Evolutionary conservation across 768 basidiomycete species (phyloP), one percentile per base, ranked within the genome.

Genomic region (Mrakia gelida): DNA sequence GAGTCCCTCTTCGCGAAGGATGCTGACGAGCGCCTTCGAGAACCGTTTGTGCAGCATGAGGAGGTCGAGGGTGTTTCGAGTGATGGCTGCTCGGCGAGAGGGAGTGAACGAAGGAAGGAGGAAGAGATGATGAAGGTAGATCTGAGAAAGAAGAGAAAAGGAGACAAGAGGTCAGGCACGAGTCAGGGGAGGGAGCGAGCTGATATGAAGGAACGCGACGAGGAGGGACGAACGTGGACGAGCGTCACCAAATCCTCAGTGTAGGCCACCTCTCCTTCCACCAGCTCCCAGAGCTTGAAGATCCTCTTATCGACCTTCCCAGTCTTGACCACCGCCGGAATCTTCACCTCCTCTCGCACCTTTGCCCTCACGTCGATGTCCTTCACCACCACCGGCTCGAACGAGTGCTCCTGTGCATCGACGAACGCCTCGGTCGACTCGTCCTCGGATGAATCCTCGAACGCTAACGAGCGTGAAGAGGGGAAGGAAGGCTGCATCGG

Each of bases 1-100:
- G 75, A 84, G 13, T 15, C 80, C 80, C 74, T 85, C 83, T 28
- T 83, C 82, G 49, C 81, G 82, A 16, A 84, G 76, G 16, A 84
- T 81, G 3, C 81, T 80, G n/a, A 84, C 82, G 82, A 85, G 84
- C 72, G 80, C 70, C 16, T 76, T 72, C 1, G 81, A 80, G 38
- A 84, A 80, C 38, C 80, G 79, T 68, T 81, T 80, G 74, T 82
- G 82, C 5, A 81, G 52, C 52, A 78, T 72, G 62, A 80, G 76
- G 7, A 81, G 71, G 38, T 71, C 74, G 34, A 77, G 76, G 1
- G 80, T 80, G 73, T 81, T 80, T 10, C 81, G 80, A 11, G 79
- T 76, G 62, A 81, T 74, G 75, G 72, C 49, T n/a, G 76, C 79
- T 18, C 79, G 75, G 7, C 80, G 68, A 43, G 79, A 75, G 16